Evolutionary conservation across 2,329 filamentous ascomycete genomes (phyloP).

Genomic region (Claviceps purpurea): DNA sequence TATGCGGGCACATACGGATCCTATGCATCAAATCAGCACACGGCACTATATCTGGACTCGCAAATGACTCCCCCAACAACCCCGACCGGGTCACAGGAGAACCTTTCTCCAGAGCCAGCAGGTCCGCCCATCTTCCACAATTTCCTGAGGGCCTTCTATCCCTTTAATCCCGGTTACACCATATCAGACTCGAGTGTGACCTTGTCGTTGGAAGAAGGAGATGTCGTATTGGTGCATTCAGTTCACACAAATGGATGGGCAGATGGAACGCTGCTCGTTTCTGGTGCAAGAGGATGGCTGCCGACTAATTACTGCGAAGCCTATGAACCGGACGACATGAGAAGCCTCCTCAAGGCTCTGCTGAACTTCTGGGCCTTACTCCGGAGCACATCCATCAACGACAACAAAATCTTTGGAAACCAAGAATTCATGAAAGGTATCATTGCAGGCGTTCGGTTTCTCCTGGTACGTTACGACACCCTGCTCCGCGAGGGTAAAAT

Average conservation of each 20-base stretch:
- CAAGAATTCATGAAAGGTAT: conserved; percentile 91
- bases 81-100: conserved; percentile 54
- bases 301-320: conserved; percentile 97
- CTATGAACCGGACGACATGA: conserved; percentile 81
- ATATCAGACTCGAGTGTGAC: conserved; percentile 79
- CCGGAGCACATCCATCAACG: conserved; percentile 61
- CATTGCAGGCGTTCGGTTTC: conserved; percentile 81
- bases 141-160: conserved; percentile 87
- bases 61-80: conserved; percentile 70
- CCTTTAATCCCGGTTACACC: conserved; percentile 69
- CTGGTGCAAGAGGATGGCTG: conserved; percentile 83
- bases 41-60: conserved; percentile 32
- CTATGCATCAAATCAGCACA: conserved; percentile 17
- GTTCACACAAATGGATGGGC: conserved; percentile 98
- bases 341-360: conserved; percentile 69
- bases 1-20: conserved; percentile 17
- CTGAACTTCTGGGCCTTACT: conserved; percentile 89
- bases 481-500: background rate
- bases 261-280: conserved; percentile 78
- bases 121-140: conserved; percentile 69
- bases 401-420: conserved; percentile 68
- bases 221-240: conserved; percentile 87
- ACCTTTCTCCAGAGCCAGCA: conserved; percentile 28
- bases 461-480: conserved; percentile 52
- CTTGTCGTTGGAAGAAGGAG: conserved; percentile 75